A percentile compares a stretch with the other conserved stretches of the same genome.
Evolutionary conservation across 2,329 filamentous ascomycete species (phyloP).

Genomic region (Aspergillus nomiae): DNA sequence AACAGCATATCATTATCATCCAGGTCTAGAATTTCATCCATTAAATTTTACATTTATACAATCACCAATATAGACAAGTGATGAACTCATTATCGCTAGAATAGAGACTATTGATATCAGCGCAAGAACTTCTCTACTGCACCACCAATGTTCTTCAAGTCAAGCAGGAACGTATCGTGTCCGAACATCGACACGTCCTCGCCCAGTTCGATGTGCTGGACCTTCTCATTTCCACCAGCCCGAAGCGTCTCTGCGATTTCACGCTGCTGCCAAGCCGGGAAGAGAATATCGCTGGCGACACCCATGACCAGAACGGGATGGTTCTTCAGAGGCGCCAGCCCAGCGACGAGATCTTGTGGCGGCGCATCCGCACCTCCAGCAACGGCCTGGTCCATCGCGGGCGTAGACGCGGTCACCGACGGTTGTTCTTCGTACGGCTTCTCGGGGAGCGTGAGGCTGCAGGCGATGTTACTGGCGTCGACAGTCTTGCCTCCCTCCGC

Average conservation of each 20-base stretch:
- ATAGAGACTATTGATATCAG: background rate
- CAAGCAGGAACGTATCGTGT: conserved; percentile 93
- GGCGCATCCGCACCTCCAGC: conserved; percentile 48
- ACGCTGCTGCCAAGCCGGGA: conserved; percentile 96
- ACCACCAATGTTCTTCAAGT: conserved; percentile 88
- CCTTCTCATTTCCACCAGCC: conserved; percentile 73
- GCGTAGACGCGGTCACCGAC: conserved; percentile 49
- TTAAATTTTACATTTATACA: background rate
- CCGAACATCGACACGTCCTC: conserved; percentile 95
- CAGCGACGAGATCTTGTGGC: conserved; percentile 76
- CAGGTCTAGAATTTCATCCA: background rate
- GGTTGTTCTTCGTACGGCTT: conserved; percentile 84
- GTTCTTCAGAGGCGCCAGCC: conserved; percentile 70
- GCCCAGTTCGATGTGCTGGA: conserved; percentile 87
- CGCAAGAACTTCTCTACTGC: conserved; percentile 74
- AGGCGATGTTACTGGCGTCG: conserved; percentile 53
- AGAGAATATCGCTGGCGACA: conserved; percentile 92
- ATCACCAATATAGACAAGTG: background rate
- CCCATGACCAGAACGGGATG: conserved; percentile 88
- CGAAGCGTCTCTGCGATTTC: conserved; percentile 86
- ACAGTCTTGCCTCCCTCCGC: conserved; percentile 46
- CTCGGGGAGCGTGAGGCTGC: conserved; percentile 80
- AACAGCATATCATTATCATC: background rate
- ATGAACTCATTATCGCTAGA: background rate
- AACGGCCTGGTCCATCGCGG: conserved; percentile 35